Conservation (phyloP, 306 rosid species). For the Prunus padus region DNA sequence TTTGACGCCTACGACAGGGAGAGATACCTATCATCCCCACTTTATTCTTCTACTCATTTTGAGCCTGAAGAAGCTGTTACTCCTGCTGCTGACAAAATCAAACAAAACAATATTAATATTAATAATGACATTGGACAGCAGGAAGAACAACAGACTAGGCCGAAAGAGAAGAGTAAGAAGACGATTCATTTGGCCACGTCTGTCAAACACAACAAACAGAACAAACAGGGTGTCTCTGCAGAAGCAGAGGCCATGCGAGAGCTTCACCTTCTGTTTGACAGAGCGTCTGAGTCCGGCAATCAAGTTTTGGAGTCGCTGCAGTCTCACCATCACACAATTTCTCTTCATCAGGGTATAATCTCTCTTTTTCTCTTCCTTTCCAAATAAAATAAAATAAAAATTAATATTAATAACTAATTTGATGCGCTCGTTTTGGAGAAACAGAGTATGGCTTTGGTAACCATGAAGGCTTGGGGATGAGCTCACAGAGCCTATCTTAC, state of each 20-base stretch:
- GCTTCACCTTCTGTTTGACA: slow-evolving; percentile 55
- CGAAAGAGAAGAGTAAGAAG: slow-evolving; percentile 16
- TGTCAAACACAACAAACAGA: not conserved
- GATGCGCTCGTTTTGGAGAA: slow-evolving; percentile 7
- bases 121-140: not conserved
- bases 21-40: slow-evolving; percentile 1
- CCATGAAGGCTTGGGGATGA: slow-evolving; percentile 24
- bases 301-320: slow-evolving; percentile 51
- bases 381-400: not conserved
- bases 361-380: not conserved
- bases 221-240: not conserved
- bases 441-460: slow-evolving; percentile 43
- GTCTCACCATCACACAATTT: slow-evolving; percentile 37
- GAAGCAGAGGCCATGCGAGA: slow-evolving; percentile 46
- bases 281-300: slow-evolving; percentile 66
- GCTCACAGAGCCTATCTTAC: slow-evolving; percentile 41
- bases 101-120: not conserved
- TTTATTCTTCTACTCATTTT: slow-evolving; percentile 23
- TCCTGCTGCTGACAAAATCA: not conserved
- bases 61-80: slow-evolving; percentile 1
- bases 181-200: slow-evolving; percentile 7
- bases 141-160: slow-evolving; percentile 11
- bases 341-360: slow-evolving; percentile 47
- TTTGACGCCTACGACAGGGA: slow-evolving; percentile 57
- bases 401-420: not conserved